These are phyloP conservation scores for Russula earlei DNA, from an alignment of 768 basidiomycete genomes.

Conservation along the genomic window DNA sequence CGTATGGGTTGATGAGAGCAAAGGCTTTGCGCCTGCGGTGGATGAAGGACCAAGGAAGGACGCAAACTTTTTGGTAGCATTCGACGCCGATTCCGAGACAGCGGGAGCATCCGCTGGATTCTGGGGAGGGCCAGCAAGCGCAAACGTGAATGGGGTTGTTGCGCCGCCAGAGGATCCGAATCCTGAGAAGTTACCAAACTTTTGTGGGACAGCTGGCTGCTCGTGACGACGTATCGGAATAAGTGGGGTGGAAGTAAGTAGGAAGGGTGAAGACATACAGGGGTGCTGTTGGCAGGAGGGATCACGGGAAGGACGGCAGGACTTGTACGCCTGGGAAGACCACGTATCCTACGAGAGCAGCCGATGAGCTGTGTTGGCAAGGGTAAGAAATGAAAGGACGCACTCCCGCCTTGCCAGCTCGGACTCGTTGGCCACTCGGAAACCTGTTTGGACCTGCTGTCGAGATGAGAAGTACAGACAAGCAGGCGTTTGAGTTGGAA, in stretches of 20 bases:
- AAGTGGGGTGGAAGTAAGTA: slow-evolving; percentile 3
- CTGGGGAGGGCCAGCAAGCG: slow-evolving; percentile 21
- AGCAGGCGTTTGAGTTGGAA: not conserved
- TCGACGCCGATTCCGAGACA: slow-evolving; percentile 20
- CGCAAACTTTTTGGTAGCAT: slow-evolving; percentile 17
- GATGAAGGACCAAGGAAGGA: slow-evolving; percentile 19
- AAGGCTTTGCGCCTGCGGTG: slow-evolving; percentile 1
- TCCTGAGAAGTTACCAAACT: slow-evolving; percentile 44
- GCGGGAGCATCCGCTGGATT: slow-evolving; percentile 22
- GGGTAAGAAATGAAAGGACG: slow-evolving; percentile 22
- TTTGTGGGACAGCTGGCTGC: slow-evolving; percentile 27
- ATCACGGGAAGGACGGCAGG: slow-evolving; percentile 20
- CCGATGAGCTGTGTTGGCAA: not conserved
- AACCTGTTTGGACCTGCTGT: slow-evolving; percentile 38
- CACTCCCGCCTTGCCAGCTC: slow-evolving; percentile 49
- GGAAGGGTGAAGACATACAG: slow-evolving; percentile 23
- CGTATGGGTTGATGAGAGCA: slow-evolving; percentile 10
- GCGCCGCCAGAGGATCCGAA: slow-evolving; percentile 33
- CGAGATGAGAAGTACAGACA: not conserved
- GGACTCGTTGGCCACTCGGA: slow-evolving; percentile 53
- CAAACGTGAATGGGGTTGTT: slow-evolving; percentile 34
- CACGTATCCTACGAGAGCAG: slow-evolving; percentile 43
- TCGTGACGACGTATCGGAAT: slow-evolving; percentile 1
- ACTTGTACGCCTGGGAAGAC: slow-evolving; percentile 43
- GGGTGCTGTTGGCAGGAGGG: slow-evolving; percentile 21